These are phyloP conservation scores for Geoglossum glabrum DNA, from an alignment of 495 filamentous ascomycete genomes.

Conservation along the genomic window DNA sequence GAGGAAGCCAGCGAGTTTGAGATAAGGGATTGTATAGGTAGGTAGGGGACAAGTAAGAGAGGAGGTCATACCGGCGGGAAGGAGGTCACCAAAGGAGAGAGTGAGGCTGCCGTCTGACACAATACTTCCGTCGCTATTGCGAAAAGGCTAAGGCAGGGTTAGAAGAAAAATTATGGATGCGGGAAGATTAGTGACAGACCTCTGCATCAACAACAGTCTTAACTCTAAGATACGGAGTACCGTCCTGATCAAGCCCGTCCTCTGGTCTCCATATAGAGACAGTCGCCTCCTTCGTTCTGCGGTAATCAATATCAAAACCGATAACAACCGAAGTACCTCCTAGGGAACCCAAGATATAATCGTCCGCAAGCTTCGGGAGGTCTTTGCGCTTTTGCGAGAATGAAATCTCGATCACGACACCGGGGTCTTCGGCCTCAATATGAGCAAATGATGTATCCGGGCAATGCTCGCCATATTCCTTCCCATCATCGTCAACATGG, in stretches of 20 bases:
- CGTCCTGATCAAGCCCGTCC: background rate
- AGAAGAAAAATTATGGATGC: background rate
- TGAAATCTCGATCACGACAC: conserved; percentile 19
- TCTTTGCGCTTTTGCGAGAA: conserved; percentile 18
- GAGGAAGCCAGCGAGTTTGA: background rate
- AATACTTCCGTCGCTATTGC: background rate
- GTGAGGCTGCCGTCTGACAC: background rate
- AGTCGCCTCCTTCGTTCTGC: background rate
- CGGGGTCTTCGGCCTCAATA: conserved; percentile 11
- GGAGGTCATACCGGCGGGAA: background rate
- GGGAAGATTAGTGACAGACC: background rate
- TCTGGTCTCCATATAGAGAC: background rate
- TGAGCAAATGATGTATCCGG: conserved; percentile 18
- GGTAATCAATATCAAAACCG: conserved; percentile 16
- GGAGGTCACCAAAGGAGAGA: background rate
- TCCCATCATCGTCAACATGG: background rate
- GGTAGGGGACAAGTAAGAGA: background rate
- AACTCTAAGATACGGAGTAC: background rate
- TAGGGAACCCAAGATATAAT: conserved; percentile 17
- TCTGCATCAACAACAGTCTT: background rate
- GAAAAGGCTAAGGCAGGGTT: background rate
- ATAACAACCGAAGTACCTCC: conserved; percentile 15
- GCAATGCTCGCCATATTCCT: background rate
- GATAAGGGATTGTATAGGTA: background rate
- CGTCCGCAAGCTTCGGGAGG: conserved; percentile 14